Base-by-base conservation (phyloP, 2,329 filamentous ascomycete species). In the Hypoxylon sp. region DNA sequence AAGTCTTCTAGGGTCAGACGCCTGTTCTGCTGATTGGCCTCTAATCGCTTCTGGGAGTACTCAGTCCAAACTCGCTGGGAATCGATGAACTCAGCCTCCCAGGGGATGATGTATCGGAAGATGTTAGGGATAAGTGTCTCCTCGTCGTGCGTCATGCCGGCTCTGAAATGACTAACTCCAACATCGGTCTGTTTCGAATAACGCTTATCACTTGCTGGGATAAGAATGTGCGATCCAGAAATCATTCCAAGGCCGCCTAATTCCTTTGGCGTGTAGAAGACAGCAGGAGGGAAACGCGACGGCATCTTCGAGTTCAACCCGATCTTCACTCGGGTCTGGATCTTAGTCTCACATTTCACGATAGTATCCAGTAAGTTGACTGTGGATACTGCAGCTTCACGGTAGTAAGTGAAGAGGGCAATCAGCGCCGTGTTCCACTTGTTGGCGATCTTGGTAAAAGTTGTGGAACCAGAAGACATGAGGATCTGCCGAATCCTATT, bases 361-460 rank as follows among this genome's bases (percentile, higher is more conserved):
- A 99, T 99, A 0, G 95, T 97, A 76, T 99, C 96, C 2, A 99
- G 86, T 3, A 99, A 84, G 66, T 93, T 92, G 65, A 98, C 93
- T 0, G 96, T 99, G 0, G 95, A 97, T 1, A 98, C 95, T 14
- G 96, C 96, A 49, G 96, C 96, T 77, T 99, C 96, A 77, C 96
- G 93, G 77, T 99, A 99, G 80, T 99, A 99, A 0, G 96, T 98
- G 81, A 99, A 99, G 24, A 99, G 86, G 0, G 96, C 94, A 74
- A 99, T 99, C 71, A 99, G 80, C 1, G 93, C 96, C 0, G 96
- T 99, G 80, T 99, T 99, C 96, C 96, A 99, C 82, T 99, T 99
- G 82, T 99, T 99, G 48, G 96, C 96, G 75, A 99, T 99, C 86
- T 99, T 99, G 46, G 96, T 99, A 81, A 99, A 99, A 0, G 96